Conservation (phyloP, 306 rosid genomes). For the Medicago truncatula region DNA sequence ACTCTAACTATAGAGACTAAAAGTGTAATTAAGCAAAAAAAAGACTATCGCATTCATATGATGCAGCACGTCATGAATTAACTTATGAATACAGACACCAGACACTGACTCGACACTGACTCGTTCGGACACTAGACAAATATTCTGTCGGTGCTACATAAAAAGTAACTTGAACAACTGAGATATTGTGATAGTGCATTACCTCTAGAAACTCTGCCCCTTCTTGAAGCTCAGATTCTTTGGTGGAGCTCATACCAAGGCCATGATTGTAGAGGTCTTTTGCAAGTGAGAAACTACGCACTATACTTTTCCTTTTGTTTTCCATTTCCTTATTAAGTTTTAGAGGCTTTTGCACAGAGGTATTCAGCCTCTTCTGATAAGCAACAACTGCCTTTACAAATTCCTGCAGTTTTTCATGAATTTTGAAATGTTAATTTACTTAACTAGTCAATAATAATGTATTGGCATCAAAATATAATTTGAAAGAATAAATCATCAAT, state of each 20-base stretch:
- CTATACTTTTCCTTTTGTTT: slow-evolving; percentile 61
- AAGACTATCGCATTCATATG: not conserved
- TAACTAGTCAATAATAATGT: not conserved
- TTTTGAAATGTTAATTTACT: not conserved
- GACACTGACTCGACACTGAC: not conserved
- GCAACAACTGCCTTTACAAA: slow-evolving; percentile 87
- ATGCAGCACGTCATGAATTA: too few species aligned
- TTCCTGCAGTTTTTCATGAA: slow-evolving; percentile 59
- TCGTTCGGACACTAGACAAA: not conserved
- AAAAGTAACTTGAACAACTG: not conserved
- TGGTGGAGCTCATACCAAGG: slow-evolving; percentile 40
- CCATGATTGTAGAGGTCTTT: slow-evolving; percentile 65
- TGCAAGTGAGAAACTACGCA: slow-evolving; percentile 83
- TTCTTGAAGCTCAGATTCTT: slow-evolving; percentile 77
- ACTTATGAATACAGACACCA: not conserved
- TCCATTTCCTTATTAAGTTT: slow-evolving; percentile 75
- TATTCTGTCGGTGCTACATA: not conserved
- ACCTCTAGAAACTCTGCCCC: slow-evolving; percentile 94
- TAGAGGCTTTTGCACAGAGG: slow-evolving; percentile 49
- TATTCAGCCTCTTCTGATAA: slow-evolving; percentile 71
- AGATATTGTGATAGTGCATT: not conserved
- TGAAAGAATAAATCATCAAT: not conserved
- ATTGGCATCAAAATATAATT: not conserved
- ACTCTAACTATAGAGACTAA: too few species aligned
- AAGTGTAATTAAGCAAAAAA: too few species aligned